A percentile compares a stretch with the other conserved stretches of the same genome.
These are phyloP conservation scores for Scenedesmus sp. DNA, from an alignment of 163 green algal genomes.

Conservation along the genomic window DNA sequence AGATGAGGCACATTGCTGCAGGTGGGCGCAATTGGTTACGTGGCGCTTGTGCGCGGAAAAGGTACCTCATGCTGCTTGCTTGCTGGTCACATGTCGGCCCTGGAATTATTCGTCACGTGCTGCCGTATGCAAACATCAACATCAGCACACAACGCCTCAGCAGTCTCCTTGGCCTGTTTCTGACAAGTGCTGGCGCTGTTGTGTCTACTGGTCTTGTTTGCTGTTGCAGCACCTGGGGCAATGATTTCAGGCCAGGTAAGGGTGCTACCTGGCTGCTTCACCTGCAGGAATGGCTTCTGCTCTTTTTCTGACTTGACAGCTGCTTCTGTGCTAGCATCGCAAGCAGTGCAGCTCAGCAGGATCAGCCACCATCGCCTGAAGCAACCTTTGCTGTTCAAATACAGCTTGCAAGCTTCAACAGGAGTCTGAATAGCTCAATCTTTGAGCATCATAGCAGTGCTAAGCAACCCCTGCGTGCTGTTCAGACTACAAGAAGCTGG, in stretches of 20 bases:
- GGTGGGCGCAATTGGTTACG: background rate
- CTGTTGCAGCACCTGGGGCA: slow-evolving; percentile 47
- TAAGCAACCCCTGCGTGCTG: background rate
- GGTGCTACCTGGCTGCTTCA: background rate
- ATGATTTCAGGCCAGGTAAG: slow-evolving; percentile 43
- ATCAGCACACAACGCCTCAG: too few species aligned
- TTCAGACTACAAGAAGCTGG: slow-evolving; percentile 77
- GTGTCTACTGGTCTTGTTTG: background rate
- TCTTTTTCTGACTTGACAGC: too few species aligned
- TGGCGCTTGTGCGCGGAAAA: too few species aligned
- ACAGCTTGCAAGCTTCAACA: too few species aligned
- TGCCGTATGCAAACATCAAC: background rate
- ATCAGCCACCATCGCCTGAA: too few species aligned
- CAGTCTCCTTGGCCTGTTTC: background rate
- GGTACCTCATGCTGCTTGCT: background rate
- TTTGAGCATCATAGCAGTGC: too few species aligned
- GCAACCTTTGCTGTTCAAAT: too few species aligned
- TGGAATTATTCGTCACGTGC: background rate
- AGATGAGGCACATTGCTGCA: slow-evolving; percentile 86
- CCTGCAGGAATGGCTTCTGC: too few species aligned
- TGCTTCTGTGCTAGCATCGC: too few species aligned
- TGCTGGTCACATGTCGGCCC: background rate
- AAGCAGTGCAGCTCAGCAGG: too few species aligned
- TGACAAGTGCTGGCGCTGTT: background rate
- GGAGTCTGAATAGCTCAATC: too few species aligned